These are phyloP conservation scores for Globisporangium okanoganense DNA, from an alignment of 352 stramenopile species.

Conservation along the genomic window DNA sequence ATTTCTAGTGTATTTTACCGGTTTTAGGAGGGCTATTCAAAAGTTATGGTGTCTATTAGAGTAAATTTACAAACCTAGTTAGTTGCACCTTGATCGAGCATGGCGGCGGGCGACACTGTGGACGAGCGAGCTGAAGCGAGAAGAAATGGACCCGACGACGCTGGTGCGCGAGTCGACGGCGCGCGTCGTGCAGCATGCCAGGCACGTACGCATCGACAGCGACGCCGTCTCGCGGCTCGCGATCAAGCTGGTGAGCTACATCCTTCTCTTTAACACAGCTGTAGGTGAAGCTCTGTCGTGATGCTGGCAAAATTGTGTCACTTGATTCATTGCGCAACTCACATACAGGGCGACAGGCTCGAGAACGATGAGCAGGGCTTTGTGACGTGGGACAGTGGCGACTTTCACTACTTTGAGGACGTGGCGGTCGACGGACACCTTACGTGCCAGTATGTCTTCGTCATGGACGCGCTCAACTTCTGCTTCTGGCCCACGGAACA, in stretches of 20 bases:
- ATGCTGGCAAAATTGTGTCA: no score
- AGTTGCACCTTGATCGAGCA: no score
- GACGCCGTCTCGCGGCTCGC: slow-evolving; percentile 29
- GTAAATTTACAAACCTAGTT: no score
- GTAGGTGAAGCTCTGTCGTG: no score
- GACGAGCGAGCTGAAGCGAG: no score
- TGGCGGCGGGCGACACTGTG: no score
- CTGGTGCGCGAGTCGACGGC: slow-evolving; percentile 49
- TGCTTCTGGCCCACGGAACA: slow-evolving; percentile 87
- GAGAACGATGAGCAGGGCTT: slow-evolving; percentile 32
- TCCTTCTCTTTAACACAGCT: no score
- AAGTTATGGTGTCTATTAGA: no score
- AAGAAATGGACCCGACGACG: slow-evolving; percentile 57
- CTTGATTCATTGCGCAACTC: neutral
- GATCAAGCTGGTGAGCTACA: slow-evolving; percentile 39
- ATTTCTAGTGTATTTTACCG: neutral
- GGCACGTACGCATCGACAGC: slow-evolving; percentile 37
- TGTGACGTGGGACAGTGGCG: slow-evolving; percentile 71
- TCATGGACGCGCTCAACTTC: slow-evolving; percentile 89
- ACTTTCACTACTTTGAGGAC: slow-evolving; percentile 84
- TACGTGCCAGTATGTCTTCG: slow-evolving; percentile 87
- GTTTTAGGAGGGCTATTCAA: no score
- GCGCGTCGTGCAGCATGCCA: slow-evolving; percentile 33
- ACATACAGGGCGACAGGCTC: slow-evolving; percentile 29
- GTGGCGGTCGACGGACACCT: slow-evolving; percentile 54